Evolutionary conservation across 305 asterid species (phyloP).

Genomic region (Coffea humblotiana): DNA sequence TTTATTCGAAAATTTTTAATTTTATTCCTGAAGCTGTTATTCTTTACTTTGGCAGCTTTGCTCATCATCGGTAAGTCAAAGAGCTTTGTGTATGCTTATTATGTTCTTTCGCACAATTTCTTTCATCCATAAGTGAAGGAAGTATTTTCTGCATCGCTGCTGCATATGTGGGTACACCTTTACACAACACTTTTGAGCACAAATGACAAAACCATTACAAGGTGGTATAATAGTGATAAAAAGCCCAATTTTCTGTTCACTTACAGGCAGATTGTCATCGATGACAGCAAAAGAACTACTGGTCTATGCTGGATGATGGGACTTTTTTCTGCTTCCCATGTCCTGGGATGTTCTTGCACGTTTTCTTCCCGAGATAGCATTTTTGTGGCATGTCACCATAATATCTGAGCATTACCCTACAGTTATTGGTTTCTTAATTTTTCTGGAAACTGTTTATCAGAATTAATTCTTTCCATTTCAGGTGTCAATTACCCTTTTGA

Average conservation of each 20-base stretch:
- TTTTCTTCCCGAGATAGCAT: slow-evolving; percentile 74
- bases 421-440: background rate
- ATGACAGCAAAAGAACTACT: slow-evolving; percentile 58
- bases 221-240: background rate
- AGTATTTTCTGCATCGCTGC: slow-evolving; percentile 88
- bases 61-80: slow-evolving; percentile 68
- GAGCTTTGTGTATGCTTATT: slow-evolving; percentile 80
- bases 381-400: slow-evolving; percentile 51
- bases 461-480: slow-evolving; percentile 32
- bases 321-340: slow-evolving; percentile 86
- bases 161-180: slow-evolving; percentile 74
- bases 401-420: background rate
- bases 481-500: slow-evolving; percentile 75
- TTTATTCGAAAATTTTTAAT: background rate
- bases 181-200: slow-evolving; percentile 13
- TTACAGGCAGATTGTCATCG: slow-evolving; percentile 83
- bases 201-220: slow-evolving; percentile 9
- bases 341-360: slow-evolving; percentile 81
- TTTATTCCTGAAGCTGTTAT: background rate
- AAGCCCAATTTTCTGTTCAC: slow-evolving; percentile 12
- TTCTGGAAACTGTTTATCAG: background rate
- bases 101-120: slow-evolving; percentile 73
- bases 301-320: slow-evolving; percentile 93
- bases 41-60: slow-evolving; percentile 51
- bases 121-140: slow-evolving; percentile 83